Base-by-base conservation (phyloP, 352 stramenopile species). In the Globisporangium radiosum region DNA sequence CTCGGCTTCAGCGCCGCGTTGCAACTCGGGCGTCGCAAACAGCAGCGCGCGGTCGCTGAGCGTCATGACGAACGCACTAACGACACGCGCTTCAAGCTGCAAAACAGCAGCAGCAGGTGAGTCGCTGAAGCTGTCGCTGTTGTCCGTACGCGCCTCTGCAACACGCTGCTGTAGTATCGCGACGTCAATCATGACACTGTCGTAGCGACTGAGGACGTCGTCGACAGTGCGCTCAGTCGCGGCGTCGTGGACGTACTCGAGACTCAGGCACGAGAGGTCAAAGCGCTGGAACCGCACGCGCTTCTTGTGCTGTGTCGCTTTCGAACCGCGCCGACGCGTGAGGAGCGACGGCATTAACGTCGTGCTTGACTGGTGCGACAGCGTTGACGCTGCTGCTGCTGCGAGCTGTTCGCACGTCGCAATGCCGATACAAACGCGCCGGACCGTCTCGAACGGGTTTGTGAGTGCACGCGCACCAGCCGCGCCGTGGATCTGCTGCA, bases 261-360 rank as follows among this genome's bases (percentile, higher is more conserved):
- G 63, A 47, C 75, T 76, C 17, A 88, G 49, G 33, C 77, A 85
- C 7, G 80, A 90, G 2, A 90, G 63, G 51, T 88, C 75, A 17
- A 90, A 90, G 19, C 69, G 81, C 15, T 70, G 80, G 42, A 90
- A 90, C 0, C 75, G 69, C n/a, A 90, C 76, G 59, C 64, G 66
- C 40, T 81, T 81, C 59, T 68, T 60, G 33, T 39, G 5, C 17
- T 59, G 47, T 42, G 62, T 19, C 37, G 52, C 9, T 42, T 65
- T 60, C 7, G 19, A 48, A 10, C 50, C 56, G 47, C 62, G 49
- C n/a, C 47, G 60, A 25, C 57, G 59, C 59, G 47, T 56, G 15
- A 61, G 39, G 8, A 52, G 47, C 39, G 64, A 63, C n/a, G 56
- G 60, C 25, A 33, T 33, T 14, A 56, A 62, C 15, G 62, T 68